Evolutionary conservation across 768 basidiomycete species (phyloP).

Genomic region (Lentinula boryana): DNA sequence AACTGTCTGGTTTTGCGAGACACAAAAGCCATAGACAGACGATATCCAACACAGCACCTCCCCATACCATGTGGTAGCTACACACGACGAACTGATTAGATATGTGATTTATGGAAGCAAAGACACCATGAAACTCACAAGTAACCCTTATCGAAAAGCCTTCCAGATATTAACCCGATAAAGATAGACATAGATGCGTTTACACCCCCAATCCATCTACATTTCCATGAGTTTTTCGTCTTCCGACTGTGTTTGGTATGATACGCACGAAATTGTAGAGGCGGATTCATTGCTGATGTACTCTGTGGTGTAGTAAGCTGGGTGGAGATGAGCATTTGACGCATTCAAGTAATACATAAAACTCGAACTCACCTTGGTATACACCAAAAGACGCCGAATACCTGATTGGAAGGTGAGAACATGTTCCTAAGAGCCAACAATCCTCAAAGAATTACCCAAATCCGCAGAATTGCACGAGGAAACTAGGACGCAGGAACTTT

Average conservation of each 20-base stretch:
- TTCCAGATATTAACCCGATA: conserved; percentile 32
- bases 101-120: background rate
- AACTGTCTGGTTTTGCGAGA: conserved; percentile 37
- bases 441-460: conserved; percentile 20
- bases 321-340: no score
- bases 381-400: conserved; percentile 34
- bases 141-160: conserved; percentile 41
- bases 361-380: conserved; percentile 29
- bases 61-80: conserved; percentile 2
- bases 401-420: conserved; percentile 12
- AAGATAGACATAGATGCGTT: conserved; percentile 38
- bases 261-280: conserved; percentile 32
- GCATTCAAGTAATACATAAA: background rate
- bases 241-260: background rate
- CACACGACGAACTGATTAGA: background rate
- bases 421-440: background rate
- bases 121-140: conserved; percentile 25
- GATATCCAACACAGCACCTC: background rate
- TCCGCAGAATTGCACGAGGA: conserved; percentile 31
- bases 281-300: conserved; percentile 29
- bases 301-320: conserved; percentile 32
- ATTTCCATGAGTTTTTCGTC: background rate
- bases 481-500: conserved; percentile 13
- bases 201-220: conserved; percentile 22
- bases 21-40: conserved; percentile 43